Conservation (phyloP, 139 green algal genomes). For the Pleodorina starrii region DNA sequence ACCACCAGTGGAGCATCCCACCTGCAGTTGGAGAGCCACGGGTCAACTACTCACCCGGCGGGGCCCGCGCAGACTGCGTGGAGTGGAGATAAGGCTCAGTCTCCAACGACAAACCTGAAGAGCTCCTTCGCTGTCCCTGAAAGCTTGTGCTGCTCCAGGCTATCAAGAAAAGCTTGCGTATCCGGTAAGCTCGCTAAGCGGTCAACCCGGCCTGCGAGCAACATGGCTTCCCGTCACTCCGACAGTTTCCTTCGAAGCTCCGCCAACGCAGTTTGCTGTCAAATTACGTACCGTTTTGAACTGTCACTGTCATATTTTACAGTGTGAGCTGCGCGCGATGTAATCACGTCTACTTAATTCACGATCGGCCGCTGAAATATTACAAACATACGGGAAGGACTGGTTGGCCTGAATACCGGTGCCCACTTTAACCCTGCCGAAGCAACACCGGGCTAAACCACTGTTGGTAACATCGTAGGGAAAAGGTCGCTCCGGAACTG, state of each 20-base stretch:
- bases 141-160: not conserved
- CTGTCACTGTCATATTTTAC: not conserved
- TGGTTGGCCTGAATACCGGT: no score
- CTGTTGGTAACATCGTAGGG: no score
- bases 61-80: not conserved
- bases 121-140: not conserved
- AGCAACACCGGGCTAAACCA: no score
- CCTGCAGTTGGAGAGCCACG: conserved; percentile 38
- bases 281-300: not conserved
- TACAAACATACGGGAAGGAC: no score
- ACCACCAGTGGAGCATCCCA: conserved; percentile 65
- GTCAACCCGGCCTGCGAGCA: conserved; percentile 1
- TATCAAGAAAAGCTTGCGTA: conserved; percentile 8
- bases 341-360: no score
- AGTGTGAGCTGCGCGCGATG: no score
- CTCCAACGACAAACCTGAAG: not conserved
- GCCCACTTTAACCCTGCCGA: no score
- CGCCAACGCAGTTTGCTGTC: no score
- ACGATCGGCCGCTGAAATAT: no score
- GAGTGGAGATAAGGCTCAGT: no score
- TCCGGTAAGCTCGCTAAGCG: not conserved
- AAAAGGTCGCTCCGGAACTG: no score
- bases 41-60: not conserved
- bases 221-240: not conserved
- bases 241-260: not conserved